Percentiles rank a stretch among this genome's conserved stretches.
Evolutionary conservation across 2,329 filamentous ascomycete genomes (phyloP).

Genomic region (Verticillium albo-atrum): DNA sequence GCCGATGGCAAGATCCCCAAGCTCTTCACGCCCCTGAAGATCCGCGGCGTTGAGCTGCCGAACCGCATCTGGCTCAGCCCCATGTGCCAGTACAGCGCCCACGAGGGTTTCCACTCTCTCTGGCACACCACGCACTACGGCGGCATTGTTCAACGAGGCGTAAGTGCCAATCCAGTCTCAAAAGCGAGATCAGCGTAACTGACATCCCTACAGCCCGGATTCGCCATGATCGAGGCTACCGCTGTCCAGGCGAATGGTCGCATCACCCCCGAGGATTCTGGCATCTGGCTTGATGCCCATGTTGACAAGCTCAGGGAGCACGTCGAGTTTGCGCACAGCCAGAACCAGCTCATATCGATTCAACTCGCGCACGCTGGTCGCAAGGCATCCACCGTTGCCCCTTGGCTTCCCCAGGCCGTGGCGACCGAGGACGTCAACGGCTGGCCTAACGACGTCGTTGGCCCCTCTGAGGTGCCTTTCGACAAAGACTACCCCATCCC

Average conservation of each 20-base stretch:
- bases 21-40: constrained; percentile 41
- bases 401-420: constrained; percentile 55
- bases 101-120: constrained; percentile 56
- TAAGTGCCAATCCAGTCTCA: constrained; percentile 8
- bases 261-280: constrained; percentile 63
- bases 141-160: constrained; percentile 65
- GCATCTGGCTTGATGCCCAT: constrained; percentile 67
- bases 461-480: constrained; percentile 46
- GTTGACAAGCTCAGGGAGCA: constrained; percentile 52
- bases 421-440: constrained; percentile 46
- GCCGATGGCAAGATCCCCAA: constrained; percentile 47
- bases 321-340: constrained; percentile 53
- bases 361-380: constrained; percentile 73
- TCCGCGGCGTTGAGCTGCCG: constrained; percentile 37
- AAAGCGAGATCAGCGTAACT: not conserved
- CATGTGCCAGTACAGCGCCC: constrained; percentile 41
- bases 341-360: constrained; percentile 62
- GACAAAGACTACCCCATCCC: constrained; percentile 54
- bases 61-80: constrained; percentile 44
- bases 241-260: constrained; percentile 59
- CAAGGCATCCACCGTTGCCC: constrained; percentile 51
- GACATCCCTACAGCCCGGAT: not conserved
- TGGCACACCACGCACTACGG: constrained; percentile 74
- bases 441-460: constrained; percentile 49
- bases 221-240: constrained; percentile 60